phyloP scores from a whole-genome alignment of 306 rosid genomes.

The Trifolium pratense region DNA sequence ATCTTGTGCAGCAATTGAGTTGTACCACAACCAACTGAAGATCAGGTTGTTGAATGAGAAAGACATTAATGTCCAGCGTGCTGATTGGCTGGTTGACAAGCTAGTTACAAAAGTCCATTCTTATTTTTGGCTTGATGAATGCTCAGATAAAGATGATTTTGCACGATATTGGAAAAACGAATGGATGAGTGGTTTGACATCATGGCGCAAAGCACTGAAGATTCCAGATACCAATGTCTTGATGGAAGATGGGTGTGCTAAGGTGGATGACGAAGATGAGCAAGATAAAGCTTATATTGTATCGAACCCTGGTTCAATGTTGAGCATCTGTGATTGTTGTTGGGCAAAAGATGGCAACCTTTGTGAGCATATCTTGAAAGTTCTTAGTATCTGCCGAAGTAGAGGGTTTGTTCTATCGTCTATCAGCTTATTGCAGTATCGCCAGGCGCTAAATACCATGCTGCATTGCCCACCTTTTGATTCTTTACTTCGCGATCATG shows the following conservation, averaged over 20 bases:
- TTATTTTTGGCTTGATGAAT: constrained; percentile 94
- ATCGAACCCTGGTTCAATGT: constrained; percentile 77
- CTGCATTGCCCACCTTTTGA: constrained; percentile 79
- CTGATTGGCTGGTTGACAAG: constrained; percentile 87
- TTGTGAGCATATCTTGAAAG: constrained; percentile 84
- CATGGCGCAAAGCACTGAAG: constrained; percentile 81
- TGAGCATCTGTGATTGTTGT: constrained; percentile 73
- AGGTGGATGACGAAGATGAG: constrained; percentile 61
- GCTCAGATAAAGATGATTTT: constrained; percentile 76
- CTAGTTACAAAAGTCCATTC: constrained; percentile 60
- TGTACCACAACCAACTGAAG: constrained; percentile 84
- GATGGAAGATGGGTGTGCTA: constrained; percentile 66
- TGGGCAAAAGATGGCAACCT: constrained; percentile 88
- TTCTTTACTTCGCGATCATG: constrained; percentile 82
- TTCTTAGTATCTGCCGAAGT: constrained; percentile 54
- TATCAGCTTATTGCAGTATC: constrained; percentile 70
- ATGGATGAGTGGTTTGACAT: constrained; percentile 86
- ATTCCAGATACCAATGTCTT: constrained; percentile 71
- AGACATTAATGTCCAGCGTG: constrained; percentile 55
- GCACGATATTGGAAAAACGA: constrained; percentile 91
- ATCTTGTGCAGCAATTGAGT: constrained; percentile 81
- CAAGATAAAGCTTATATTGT: constrained; percentile 60
- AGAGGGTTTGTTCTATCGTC: constrained; percentile 59
- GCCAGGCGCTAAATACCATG: constrained; percentile 57
- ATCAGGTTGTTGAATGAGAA: constrained; percentile 77